Evolutionary conservation across 495 filamentous ascomycete species (phyloP).

Genomic region (Penicillium maclennaniae): DNA sequence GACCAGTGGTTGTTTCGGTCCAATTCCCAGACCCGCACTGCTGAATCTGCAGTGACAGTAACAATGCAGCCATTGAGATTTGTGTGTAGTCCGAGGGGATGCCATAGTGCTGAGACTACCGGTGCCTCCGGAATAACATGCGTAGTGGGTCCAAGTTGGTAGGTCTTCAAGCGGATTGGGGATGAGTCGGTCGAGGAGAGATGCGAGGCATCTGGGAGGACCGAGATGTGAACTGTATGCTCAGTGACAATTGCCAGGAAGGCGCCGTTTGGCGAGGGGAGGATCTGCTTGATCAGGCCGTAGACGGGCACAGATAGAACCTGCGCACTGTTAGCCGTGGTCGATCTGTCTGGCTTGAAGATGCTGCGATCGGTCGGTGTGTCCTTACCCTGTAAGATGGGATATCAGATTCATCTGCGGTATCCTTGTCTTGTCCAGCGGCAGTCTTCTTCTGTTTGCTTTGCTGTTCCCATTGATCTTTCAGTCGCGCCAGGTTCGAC

Average conservation of each 20-base stretch:
- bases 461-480: slow-evolving; percentile 62
- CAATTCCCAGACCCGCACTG: slow-evolving; percentile 84
- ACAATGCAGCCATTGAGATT: slow-evolving; percentile 59
- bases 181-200: slow-evolving; percentile 59
- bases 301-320: slow-evolving; percentile 67
- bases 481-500: slow-evolving; percentile 71
- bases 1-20: slow-evolving; percentile 74
- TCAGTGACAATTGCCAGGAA: slow-evolving; percentile 79
- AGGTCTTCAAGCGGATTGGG: slow-evolving; percentile 72
- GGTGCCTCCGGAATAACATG: slow-evolving; percentile 80
- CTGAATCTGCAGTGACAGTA: slow-evolving; percentile 79
- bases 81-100: slow-evolving; percentile 72
- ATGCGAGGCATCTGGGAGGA: slow-evolving; percentile 71
- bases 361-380: background rate
- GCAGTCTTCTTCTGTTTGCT: slow-evolving; percentile 30
- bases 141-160: slow-evolving; percentile 80
- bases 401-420: slow-evolving; percentile 3
- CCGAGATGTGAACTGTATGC: slow-evolving; percentile 77
- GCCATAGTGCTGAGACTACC: slow-evolving; percentile 76
- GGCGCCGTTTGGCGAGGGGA: slow-evolving; percentile 73
- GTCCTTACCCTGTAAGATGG: slow-evolving; percentile 34
- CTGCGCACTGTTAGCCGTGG: slow-evolving; percentile 35
- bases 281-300: slow-evolving; percentile 72
- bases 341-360: background rate
- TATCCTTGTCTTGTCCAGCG: slow-evolving; percentile 8